Evolutionary conservation across 2,329 filamentous ascomycete species (phyloP), one percentile per base, ranked within the genome.

Genomic region (Calonectria pseudoturangicola): DNA sequence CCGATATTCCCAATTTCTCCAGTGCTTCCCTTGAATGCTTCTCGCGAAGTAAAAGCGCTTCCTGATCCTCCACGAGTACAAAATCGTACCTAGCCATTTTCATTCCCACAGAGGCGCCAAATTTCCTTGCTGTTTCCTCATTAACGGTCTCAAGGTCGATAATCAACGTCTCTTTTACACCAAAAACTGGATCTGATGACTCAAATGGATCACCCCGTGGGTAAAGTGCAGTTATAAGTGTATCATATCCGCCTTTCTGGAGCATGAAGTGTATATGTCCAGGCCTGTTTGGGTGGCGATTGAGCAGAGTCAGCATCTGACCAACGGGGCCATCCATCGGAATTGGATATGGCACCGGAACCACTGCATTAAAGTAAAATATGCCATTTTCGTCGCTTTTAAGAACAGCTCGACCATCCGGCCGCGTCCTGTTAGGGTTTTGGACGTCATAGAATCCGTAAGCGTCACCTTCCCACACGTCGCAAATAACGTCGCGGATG

Each of bases 251-350:
- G 4, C 18, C 16, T n/a, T 75, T 73, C 5, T 92, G 91, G 85
- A 98, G 95, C 94, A 97, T 97, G 80, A 97, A 96, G 83, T 97
- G 94, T 87, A 96, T 90, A 84, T 97, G 94, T 27, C 92, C 90
- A 2, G 94, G 94, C 67, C 94, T 86, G 86, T 91, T 96, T 71
- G 91, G 91, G 85, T 97, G 94, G 21, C 94, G 87, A 28, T 89
- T 88, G 77, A 96, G 82, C 80, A 85, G 82, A 81, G 86, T 85
- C 79, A 97, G 84, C 78, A 97, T 82, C 84, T 91, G 90, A 0
- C 94, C 95, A 1, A 98, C 95, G 0, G 95, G 95, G 10, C 94
- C 94, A 83, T 98, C 94, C 80, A 94, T 89, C 2, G 95, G 94
- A 79, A 97, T 96, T 0, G 94, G 93, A 84, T 98, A 98, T 68